phyloP scores from a whole-genome alignment of 768 basidiomycete species.

The Naematelia aurantialba region DNA sequence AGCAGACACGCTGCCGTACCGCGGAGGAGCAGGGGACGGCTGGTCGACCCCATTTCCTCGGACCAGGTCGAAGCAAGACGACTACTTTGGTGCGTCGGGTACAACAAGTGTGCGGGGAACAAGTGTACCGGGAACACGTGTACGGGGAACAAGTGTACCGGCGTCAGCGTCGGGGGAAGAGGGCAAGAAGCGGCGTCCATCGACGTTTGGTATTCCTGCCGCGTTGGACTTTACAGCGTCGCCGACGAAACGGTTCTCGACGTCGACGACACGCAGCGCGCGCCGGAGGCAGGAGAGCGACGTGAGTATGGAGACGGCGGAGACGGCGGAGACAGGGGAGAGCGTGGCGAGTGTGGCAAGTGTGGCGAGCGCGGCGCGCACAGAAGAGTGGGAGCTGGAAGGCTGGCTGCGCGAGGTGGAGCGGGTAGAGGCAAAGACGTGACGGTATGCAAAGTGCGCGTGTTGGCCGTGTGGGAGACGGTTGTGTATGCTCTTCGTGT shows the following conservation, averaged over 20 bases:
- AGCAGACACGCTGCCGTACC: neutral
- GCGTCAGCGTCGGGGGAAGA: too few species aligned
- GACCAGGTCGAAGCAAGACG: neutral
- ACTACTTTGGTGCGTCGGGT: too few species aligned
- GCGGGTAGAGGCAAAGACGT: neutral
- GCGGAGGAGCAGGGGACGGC: neutral
- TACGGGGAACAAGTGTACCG: too few species aligned
- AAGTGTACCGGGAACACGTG: too few species aligned
- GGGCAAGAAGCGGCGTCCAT: neutral
- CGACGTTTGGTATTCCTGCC: neutral
- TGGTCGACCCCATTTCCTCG: neutral
- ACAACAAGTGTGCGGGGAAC: too few species aligned
- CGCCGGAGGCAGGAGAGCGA: neutral
- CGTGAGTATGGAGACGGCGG: constrained; percentile 14
- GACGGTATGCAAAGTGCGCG: too few species aligned
- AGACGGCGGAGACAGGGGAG: constrained; percentile 14
- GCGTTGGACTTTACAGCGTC: neutral
- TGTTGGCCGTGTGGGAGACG: too few species aligned
- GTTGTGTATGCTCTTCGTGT: neutral
- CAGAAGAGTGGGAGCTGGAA: constrained; percentile 27
- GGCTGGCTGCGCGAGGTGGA: constrained; percentile 18
- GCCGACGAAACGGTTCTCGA: neutral
- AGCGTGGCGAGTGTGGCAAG: constrained; percentile 12
- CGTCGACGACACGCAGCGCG: neutral
- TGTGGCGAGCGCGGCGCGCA: neutral